A percentile compares a stretch with the other conserved stretches of the same genome.
Evolutionary conservation across 1,139 yeast genomes (phyloP).

Genomic region (Debaryomyces singareniensis): DNA sequence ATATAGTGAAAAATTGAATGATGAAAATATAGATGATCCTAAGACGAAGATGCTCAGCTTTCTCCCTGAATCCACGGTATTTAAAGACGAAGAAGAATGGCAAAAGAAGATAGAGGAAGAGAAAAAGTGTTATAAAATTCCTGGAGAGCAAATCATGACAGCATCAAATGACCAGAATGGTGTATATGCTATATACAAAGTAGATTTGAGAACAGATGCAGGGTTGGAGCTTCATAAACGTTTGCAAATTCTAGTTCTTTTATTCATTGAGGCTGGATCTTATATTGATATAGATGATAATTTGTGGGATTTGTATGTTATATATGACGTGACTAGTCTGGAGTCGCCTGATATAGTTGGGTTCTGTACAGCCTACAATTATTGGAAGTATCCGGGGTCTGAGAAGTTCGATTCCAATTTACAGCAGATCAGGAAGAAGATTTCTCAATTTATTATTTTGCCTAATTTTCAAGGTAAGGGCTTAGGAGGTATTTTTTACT

Average conservation of each 20-base stretch:
- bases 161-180: conserved; percentile 26
- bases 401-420: conserved; percentile 46
- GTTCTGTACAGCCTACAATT: conserved; percentile 76
- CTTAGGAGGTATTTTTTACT: conserved; percentile 66
- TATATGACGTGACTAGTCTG: conserved; percentile 40
- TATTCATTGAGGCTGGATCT: conserved; percentile 92
- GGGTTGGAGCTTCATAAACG: conserved; percentile 59
- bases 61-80: conserved; percentile 56
- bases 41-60: conserved; percentile 45
- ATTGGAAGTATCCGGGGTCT: conserved; percentile 68
- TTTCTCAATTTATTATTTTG: conserved; percentile 79
- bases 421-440: conserved; percentile 56
- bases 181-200: conserved; percentile 27
- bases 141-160: conserved; percentile 37
- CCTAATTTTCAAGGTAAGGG: conserved; percentile 75
- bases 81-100: conserved; percentile 66
- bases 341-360: conserved; percentile 53
- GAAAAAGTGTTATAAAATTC: conserved; percentile 34
- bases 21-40: conserved; percentile 47
- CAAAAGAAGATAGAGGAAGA: conserved; percentile 48
- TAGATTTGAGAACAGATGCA: conserved; percentile 30
- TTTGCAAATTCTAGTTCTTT: conserved; percentile 69
- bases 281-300: conserved; percentile 72
- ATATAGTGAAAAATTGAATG: conserved; percentile 46
- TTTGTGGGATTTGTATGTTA: conserved; percentile 60